phyloP scores from a whole-genome alignment of 345 rosid genomes.

The Bruguiera parviflora region DNA sequence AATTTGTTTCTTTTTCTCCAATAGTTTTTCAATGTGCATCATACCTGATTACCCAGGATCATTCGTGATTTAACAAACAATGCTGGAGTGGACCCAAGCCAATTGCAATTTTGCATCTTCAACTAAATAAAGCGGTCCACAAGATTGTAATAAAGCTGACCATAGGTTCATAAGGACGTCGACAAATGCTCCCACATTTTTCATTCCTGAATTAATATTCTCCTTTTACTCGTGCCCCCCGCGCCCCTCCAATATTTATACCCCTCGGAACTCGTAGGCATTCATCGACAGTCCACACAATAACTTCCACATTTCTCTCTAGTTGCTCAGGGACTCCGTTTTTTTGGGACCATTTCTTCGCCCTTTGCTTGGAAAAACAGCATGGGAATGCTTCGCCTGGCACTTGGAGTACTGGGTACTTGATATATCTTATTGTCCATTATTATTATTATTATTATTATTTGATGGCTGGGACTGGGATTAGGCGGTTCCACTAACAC shows the following conservation, averaged over 20 bases:
- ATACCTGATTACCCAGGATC: no score
- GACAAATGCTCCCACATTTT: slow-evolving; percentile 23
- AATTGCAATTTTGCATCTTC: no score
- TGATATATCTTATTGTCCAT: background rate
- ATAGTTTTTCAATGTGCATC: no score
- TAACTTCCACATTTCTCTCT: background rate
- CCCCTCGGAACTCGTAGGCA: background rate
- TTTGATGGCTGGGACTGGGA: background rate
- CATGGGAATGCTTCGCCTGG: slow-evolving; percentile 60
- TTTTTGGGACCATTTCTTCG: slow-evolving; percentile 2
- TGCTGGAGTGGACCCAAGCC: no score
- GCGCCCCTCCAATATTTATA: slow-evolving; percentile 29
- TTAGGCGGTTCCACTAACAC: background rate
- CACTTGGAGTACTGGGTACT: slow-evolving; percentile 62
- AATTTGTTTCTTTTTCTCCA: no score
- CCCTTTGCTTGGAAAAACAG: slow-evolving; percentile 5
- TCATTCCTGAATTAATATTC: slow-evolving; percentile 20
- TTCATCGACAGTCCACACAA: slow-evolving; percentile 12
- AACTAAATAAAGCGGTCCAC: slow-evolving; percentile 17
- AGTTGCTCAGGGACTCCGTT: slow-evolving; percentile 3
- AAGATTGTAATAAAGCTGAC: slow-evolving; percentile 18
- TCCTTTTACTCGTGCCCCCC: slow-evolving; percentile 7
- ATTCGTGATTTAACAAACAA: no score
- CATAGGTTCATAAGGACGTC: slow-evolving; percentile 16
- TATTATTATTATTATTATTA: no score